Percentiles rank a stretch among this genome's conserved stretches.
phyloP scores from a whole-genome alignment of 768 basidiomycete species.

The Cystofilobasidium bisporidii region DNA sequence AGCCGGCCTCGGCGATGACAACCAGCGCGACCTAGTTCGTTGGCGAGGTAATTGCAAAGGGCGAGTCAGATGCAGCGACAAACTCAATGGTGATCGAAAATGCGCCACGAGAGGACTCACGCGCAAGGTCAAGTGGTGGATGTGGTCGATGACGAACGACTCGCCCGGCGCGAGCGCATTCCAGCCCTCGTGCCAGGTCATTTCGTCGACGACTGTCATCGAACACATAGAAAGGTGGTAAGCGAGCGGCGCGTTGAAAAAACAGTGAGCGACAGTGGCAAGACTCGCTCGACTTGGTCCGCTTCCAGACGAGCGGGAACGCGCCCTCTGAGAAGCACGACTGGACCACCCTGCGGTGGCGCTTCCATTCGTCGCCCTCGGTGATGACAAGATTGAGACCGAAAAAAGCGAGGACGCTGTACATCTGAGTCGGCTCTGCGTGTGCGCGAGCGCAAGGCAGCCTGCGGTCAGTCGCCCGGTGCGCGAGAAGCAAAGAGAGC shows the following conservation, averaged over 20 bases:
- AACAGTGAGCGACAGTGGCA: not conserved
- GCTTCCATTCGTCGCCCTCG: slow-evolving; percentile 46
- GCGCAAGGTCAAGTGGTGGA: slow-evolving; percentile 25
- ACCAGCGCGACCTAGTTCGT: slow-evolving; percentile 30
- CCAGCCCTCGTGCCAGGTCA: slow-evolving; percentile 43
- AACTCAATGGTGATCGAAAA: too few relatives aligned
- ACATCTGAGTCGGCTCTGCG: slow-evolving; percentile 23
- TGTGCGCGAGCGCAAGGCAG: too few relatives aligned
- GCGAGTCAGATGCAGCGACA: too few relatives aligned
- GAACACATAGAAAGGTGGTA: slow-evolving; percentile 3
- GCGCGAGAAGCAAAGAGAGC: too few relatives aligned
- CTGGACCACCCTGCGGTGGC: slow-evolving; percentile 45
- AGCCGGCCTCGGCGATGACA: slow-evolving; percentile 36
- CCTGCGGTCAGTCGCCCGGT: too few relatives aligned
- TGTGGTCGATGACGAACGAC: slow-evolving; percentile 21
- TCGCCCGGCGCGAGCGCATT: not conserved
- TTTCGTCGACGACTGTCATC: slow-evolving; percentile 41
- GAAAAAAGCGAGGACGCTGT: slow-evolving; percentile 37
- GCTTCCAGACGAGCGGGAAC: slow-evolving; percentile 45
- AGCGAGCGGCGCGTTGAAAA: not conserved
- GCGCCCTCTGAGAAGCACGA: slow-evolving; percentile 45
- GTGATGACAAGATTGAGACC: slow-evolving; percentile 47
- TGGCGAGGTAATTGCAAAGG: not conserved
- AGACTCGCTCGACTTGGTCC: slow-evolving; percentile 33
- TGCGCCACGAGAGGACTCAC: slow-evolving; percentile 17